Percentiles rank a stretch among this genome's conserved stretches.
phyloP scores from a whole-genome alignment of 495 filamentous ascomycete genomes.

The Saxophila tyrrhenica region DNA sequence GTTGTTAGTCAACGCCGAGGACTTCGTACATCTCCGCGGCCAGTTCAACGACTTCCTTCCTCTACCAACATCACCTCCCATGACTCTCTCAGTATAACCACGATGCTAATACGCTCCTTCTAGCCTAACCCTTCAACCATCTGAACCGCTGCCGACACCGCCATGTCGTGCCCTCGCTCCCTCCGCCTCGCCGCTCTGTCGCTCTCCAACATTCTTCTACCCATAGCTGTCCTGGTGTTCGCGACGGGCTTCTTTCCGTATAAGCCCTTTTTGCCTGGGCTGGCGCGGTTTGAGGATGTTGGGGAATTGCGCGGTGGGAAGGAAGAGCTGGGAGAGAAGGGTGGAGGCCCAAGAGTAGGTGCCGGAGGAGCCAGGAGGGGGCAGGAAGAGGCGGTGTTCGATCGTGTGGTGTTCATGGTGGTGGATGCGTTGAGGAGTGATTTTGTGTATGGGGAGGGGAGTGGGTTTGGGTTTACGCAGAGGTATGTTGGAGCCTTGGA shows the following conservation, averaged over 20 bases:
- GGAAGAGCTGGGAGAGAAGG: neutral
- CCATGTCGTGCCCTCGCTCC: neutral
- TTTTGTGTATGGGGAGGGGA: conserved; percentile 75
- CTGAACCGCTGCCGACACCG: neutral
- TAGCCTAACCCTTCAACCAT: too few species aligned
- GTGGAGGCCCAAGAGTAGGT: too few species aligned
- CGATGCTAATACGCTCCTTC: too few species aligned
- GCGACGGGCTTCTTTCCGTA: conserved; percentile 94
- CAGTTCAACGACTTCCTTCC: too few species aligned
- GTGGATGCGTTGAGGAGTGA: conserved; percentile 92
- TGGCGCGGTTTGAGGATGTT: conserved; percentile 34
- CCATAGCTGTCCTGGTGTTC: conserved; percentile 67
- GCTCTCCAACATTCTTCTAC: conserved; percentile 64
- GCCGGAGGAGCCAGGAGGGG: conserved; percentile 41
- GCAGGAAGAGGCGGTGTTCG: conserved; percentile 62
- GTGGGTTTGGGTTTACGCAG: conserved; percentile 84
- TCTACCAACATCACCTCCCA: too few species aligned
- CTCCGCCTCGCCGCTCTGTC: conserved; percentile 5
- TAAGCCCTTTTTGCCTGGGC: conserved; percentile 79
- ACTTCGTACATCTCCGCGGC: too few species aligned
- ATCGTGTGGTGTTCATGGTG: conserved; percentile 94
- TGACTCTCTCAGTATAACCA: too few species aligned
- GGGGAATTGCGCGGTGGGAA: neutral
- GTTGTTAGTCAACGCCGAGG: too few species aligned
- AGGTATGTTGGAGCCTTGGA: conserved; percentile 42